phyloP scores from a whole-genome alignment of 164 flowering plant species.

The Aristolochia fimbriata region DNA sequence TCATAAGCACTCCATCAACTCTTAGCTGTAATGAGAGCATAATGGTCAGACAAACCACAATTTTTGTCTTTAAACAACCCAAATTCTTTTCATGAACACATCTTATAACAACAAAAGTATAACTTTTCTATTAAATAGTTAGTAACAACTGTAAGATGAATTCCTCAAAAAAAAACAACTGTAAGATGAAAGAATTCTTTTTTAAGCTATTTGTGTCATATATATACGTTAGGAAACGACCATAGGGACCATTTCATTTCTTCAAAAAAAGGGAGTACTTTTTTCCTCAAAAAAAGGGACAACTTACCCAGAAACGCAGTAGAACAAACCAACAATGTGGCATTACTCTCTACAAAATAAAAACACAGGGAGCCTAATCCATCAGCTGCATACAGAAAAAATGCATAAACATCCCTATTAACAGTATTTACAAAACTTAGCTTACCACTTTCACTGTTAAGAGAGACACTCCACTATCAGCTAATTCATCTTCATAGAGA shows the following conservation, averaged over 20 bases:
- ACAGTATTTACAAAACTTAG: not conserved
- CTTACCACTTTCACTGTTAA: slow-evolving; percentile 94
- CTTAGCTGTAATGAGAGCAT: slow-evolving; percentile 51
- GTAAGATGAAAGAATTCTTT: not conserved
- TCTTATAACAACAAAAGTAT: not conserved
- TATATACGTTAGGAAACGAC: no score
- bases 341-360: slow-evolving; percentile 80
- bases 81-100: not conserved
- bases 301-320: slow-evolving; percentile 94
- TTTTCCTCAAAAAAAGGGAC: no score
- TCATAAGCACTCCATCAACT: slow-evolving; percentile 96
- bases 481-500: slow-evolving; percentile 92
- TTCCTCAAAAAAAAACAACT: no score
- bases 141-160: not conserved
- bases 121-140: not conserved
- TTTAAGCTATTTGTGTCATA: no score
- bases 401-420: no score
- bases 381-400: not conserved
- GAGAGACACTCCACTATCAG: slow-evolving; percentile 90
- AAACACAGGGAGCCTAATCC: slow-evolving; percentile 5
- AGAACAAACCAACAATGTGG: slow-evolving; percentile 96
- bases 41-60: slow-evolving; percentile 2
- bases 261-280: no score
- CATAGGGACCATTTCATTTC: no score
- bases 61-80: not conserved